These are phyloP conservation scores for Arachnomyces sp. DNA, from an alignment of 2,329 filamentous ascomycete species.

Conservation along the genomic window DNA sequence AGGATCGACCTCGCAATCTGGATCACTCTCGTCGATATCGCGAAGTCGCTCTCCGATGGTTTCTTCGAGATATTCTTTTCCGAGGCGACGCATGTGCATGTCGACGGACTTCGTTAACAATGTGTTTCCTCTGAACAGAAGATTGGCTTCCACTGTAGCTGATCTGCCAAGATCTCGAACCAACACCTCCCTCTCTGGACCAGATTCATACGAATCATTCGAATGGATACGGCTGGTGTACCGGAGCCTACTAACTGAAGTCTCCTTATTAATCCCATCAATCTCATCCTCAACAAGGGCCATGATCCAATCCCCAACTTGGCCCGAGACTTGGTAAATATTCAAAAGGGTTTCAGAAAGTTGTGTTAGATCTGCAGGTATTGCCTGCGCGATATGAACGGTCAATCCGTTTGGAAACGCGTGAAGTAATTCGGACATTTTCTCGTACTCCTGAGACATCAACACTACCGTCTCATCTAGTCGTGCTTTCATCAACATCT, in stretches of 20 bases:
- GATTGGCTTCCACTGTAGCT: conserved; percentile 71
- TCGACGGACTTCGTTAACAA: conserved; percentile 88
- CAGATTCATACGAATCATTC: conserved; percentile 49
- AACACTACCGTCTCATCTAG: conserved; percentile 87
- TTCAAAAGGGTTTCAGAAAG: conserved; percentile 81
- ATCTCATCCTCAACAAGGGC: conserved; percentile 94
- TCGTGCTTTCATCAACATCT: conserved; percentile 72
- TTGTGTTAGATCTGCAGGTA: conserved; percentile 69
- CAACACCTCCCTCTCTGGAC: conserved; percentile 50
- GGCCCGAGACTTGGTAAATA: conserved; percentile 88
- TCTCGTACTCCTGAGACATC: conserved; percentile 74
- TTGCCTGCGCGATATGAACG: conserved; percentile 68
- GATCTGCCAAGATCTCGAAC: conserved; percentile 57
- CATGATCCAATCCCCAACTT: conserved; percentile 81
- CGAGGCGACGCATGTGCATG: conserved; percentile 88
- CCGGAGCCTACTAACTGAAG: conserved; percentile 54
- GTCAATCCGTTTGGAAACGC: conserved; percentile 77
- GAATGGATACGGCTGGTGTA: conserved; percentile 58
- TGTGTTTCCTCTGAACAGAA: conserved; percentile 92
- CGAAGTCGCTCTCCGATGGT: conserved; percentile 74
- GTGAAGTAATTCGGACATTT: conserved; percentile 74
- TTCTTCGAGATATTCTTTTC: conserved; percentile 86
- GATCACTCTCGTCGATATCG: conserved; percentile 84
- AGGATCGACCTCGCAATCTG: conserved; percentile 91
- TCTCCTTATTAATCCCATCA: conserved; percentile 79